These are phyloP conservation scores for Citrus unshiu DNA, from an alignment of 345 rosid species.

Conservation along the genomic window DNA sequence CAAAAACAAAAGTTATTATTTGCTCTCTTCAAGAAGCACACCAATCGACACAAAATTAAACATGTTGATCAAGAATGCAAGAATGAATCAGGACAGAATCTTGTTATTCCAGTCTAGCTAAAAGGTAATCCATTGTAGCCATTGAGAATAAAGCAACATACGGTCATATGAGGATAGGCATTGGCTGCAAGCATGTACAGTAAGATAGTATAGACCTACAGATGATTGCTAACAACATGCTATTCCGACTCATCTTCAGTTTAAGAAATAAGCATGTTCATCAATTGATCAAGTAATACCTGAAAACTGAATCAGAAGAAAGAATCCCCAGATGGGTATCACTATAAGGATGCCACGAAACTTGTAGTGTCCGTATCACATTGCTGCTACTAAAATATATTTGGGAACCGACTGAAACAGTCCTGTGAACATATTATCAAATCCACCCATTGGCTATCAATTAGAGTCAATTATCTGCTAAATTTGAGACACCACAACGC, in stretches of 20 bases:
- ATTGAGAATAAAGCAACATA: neutral
- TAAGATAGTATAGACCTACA: neutral
- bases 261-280: neutral
- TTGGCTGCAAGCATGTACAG: neutral
- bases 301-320: slow-evolving; percentile 95
- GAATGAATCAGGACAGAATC: neutral
- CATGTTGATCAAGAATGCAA: neutral
- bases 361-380: slow-evolving; percentile 54
- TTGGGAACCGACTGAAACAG: slow-evolving; percentile 68
- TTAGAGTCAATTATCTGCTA: neutral
- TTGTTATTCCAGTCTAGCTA: neutral
- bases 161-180: neutral
- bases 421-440: slow-evolving; percentile 40
- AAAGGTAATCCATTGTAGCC: neutral
- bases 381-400: slow-evolving; percentile 53
- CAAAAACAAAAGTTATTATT: neutral
- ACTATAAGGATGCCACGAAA: slow-evolving; percentile 85
- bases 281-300: slow-evolving; percentile 36
- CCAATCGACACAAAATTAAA: neutral
- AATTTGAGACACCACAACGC: neutral
- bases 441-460: neutral
- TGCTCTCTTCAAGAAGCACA: neutral
- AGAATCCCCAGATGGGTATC: slow-evolving; percentile 79
- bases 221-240: neutral
- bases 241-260: neutral